A percentile compares a stretch with the other conserved stretches of the same genome.
phyloP scores from a whole-genome alignment of 169 alveolate genomes.

The Plasmodium coatneyi region DNA sequence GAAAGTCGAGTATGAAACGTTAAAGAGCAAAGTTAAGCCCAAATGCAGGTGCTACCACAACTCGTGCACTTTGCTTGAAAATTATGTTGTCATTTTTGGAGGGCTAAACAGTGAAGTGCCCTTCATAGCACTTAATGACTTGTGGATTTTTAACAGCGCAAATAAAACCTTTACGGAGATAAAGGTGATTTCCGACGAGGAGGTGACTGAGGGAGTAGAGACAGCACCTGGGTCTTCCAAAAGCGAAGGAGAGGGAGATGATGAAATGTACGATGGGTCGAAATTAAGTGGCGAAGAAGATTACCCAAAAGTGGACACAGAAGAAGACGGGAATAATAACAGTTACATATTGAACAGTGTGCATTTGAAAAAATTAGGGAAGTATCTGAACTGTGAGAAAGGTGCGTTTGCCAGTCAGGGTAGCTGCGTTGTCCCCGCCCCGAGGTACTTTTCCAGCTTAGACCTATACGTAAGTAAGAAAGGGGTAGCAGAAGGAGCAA shows the following conservation, averaged over 20 bases:
- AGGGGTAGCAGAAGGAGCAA: neutral
- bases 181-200: neutral
- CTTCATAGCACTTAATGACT: conserved; percentile 55
- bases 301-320: neutral
- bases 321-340: conserved; percentile 25
- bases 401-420: neutral
- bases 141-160: conserved; percentile 59
- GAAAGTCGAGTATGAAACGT: conserved; percentile 36
- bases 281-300: neutral
- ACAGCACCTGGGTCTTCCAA: neutral
- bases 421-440: conserved; percentile 20
- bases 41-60: conserved; percentile 51
- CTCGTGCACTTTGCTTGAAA: conserved; percentile 51
- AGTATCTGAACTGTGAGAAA: conserved; percentile 21
- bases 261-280: neutral
- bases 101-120: conserved; percentile 59
- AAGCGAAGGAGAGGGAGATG: neutral
- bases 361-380: conserved; percentile 29
- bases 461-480: conserved; percentile 33
- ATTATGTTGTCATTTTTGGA: conserved; percentile 57
- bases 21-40: conserved; percentile 37
- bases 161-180: conserved; percentile 54
- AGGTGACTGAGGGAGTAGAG: neutral
- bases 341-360: conserved; percentile 29
- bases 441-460: conserved; percentile 63